phyloP scores from a whole-genome alignment of 2,329 filamentous ascomycete species.

The Penicillium sp. region DNA sequence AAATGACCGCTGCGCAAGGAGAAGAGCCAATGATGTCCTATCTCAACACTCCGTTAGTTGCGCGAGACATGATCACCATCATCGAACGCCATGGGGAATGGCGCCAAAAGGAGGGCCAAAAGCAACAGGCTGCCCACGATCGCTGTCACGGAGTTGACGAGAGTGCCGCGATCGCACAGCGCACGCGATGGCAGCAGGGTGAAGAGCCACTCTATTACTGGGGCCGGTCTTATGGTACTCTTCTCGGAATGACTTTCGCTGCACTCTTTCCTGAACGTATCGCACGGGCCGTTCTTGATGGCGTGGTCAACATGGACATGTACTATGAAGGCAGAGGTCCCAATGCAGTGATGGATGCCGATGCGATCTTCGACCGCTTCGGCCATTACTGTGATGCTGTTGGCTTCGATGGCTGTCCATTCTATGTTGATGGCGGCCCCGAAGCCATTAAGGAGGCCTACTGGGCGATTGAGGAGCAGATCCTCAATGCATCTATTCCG shows the following conservation, averaged over 20 bases:
- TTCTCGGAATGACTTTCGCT: conserved; percentile 49
- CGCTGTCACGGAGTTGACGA: conserved; percentile 17
- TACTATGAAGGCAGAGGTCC: conserved; percentile 32
- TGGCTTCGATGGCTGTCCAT: conserved; percentile 30
- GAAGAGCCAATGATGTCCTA: conserved; percentile 32
- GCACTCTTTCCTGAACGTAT: conserved; percentile 45
- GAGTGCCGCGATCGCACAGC: conserved; percentile 19
- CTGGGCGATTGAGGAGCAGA: conserved; percentile 20
- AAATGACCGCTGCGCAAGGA: conserved; percentile 17
- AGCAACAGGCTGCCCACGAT: conserved; percentile 21
- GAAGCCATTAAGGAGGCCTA: conserved; percentile 29
- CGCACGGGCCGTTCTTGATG: conserved; percentile 34
- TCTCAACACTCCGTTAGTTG: conserved; percentile 35
- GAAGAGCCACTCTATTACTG: conserved; percentile 40
- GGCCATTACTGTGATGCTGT: conserved; percentile 31
- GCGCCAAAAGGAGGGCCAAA: conserved; percentile 34
- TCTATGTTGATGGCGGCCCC: conserved; percentile 29
- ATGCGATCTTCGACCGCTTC: conserved; percentile 37
- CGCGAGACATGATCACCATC: conserved; percentile 38
- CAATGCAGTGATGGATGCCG: conserved; percentile 32
- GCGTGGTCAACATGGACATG: conserved; percentile 36
- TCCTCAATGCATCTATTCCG: conserved; percentile 30
- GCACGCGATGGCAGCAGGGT: conserved; percentile 30
- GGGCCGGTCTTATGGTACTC: conserved; percentile 48
- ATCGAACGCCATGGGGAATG: conserved; percentile 41